phyloP scores from a whole-genome alignment of 257 asterid genomes.

The Mentha longifolia region DNA sequence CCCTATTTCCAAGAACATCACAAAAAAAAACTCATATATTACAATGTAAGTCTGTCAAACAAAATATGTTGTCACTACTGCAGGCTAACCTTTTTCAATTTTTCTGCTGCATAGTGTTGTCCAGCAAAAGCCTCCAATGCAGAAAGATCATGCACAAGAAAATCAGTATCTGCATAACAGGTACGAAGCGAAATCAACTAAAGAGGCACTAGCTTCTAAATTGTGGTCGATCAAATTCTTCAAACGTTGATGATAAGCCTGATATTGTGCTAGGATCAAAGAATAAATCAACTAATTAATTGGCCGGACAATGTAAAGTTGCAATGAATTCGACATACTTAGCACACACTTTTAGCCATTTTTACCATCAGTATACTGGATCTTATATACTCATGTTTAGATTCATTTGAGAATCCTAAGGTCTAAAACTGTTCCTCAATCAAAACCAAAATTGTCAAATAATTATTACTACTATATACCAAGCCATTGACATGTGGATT shows the following conservation, averaged over 20 bases:
- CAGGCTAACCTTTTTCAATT: conserved; percentile 64
- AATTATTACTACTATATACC: neutral
- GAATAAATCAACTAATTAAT: neutral
- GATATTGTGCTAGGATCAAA: neutral
- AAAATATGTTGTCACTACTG: neutral
- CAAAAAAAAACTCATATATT: neutral
- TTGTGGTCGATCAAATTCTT: neutral
- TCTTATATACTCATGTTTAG: neutral
- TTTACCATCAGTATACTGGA: conserved; percentile 1
- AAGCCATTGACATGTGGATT: neutral
- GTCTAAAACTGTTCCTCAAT: neutral
- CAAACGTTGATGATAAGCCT: conserved; percentile 1
- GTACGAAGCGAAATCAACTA: conserved; percentile 1
- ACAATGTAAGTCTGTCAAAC: neutral
- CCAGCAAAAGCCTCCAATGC: conserved; percentile 56
- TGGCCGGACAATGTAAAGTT: neutral
- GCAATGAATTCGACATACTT: neutral
- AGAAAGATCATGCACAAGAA: conserved; percentile 65
- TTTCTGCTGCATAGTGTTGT: conserved; percentile 44
- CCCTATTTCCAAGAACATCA: conserved; percentile 50
- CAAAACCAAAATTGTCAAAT: neutral
- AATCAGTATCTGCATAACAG: conserved; percentile 65
- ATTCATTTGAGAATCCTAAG: conserved; percentile 6
- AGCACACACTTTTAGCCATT: conserved; percentile 16
- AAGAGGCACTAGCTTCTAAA: neutral